These are phyloP conservation scores for Alternaria tenuissima DNA, from an alignment of 2,329 filamentous ascomycete genomes.

Conservation along the genomic window DNA sequence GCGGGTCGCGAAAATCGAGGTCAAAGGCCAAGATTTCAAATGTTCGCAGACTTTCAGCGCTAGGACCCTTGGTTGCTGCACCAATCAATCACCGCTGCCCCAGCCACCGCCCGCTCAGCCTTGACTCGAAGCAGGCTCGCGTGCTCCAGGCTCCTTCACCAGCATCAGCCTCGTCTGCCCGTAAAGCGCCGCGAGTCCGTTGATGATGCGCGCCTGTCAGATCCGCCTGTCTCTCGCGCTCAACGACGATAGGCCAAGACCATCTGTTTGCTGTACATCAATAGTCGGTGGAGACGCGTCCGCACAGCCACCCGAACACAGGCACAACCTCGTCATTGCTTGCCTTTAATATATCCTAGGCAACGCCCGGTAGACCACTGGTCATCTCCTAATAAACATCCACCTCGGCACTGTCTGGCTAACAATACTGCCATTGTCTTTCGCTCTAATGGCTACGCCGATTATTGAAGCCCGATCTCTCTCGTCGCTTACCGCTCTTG, in stretches of 20 bases:
- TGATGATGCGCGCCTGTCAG: conserved; percentile 26
- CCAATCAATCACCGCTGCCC: conserved; percentile 19
- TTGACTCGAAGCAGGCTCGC: conserved; percentile 12
- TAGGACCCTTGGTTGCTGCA: conserved; percentile 19
- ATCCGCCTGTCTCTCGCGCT: conserved; percentile 20
- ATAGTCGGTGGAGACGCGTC: conserved; percentile 29
- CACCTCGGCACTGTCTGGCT: conserved; percentile 15
- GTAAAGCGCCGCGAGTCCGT: conserved; percentile 9
- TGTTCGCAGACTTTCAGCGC: conserved; percentile 27
- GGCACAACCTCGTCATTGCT: conserved; percentile 32
- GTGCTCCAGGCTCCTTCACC: conserved; percentile 13
- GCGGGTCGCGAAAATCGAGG: conserved; percentile 34
- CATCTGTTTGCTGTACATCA: conserved; percentile 24
- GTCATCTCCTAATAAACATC: conserved; percentile 14
- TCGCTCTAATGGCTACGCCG: conserved; percentile 39
- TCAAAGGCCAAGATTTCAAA: conserved; percentile 32
- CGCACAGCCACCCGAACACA: conserved; percentile 41
- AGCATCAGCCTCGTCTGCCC: conserved; percentile 27
- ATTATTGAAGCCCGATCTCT: conserved; percentile 83
- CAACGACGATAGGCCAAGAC: conserved; percentile 20
- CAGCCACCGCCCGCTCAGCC: conserved; percentile 1
- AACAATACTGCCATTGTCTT: conserved; percentile 16
- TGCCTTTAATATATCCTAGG: conserved; percentile 31
- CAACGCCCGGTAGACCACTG: conserved; percentile 18
- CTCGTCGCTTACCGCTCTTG: conserved; percentile 78